Percentiles rank a stretch among this genome's conserved stretches.
These are phyloP conservation scores for Atkinsonella texensis DNA, from an alignment of 2,329 filamentous ascomycete species.

Conservation along the genomic window DNA sequence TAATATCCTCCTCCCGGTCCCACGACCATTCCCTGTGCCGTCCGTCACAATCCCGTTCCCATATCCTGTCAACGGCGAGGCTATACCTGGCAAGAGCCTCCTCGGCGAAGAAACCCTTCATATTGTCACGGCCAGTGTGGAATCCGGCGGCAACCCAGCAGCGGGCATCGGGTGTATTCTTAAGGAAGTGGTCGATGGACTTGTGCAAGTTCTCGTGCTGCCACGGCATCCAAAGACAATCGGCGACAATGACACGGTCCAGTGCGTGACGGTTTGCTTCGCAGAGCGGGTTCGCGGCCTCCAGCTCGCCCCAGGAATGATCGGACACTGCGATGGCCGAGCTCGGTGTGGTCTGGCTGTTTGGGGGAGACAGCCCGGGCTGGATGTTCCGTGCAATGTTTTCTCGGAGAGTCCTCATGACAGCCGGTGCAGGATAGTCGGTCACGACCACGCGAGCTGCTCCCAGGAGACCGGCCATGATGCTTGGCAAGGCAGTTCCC, in stretches of 20 bases:
- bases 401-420: slow-evolving; percentile 43
- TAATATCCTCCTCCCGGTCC: slow-evolving; percentile 52
- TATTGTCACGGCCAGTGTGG: slow-evolving; percentile 55
- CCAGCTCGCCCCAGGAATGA: slow-evolving; percentile 52
- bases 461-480: slow-evolving; percentile 63
- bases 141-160: slow-evolving; percentile 60
- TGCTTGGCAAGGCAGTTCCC: slow-evolving; percentile 70
- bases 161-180: slow-evolving; percentile 27
- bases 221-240: slow-evolving; percentile 66
- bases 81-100: slow-evolving; percentile 28
- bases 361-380: slow-evolving; percentile 20
- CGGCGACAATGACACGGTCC: slow-evolving; percentile 54
- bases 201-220: slow-evolving; percentile 54
- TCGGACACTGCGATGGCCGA: slow-evolving; percentile 36
- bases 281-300: slow-evolving; percentile 16
- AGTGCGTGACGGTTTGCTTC: slow-evolving; percentile 28
- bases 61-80: slow-evolving; percentile 44
- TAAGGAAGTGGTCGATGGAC: slow-evolving; percentile 52
- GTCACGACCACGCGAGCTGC: slow-evolving; percentile 66
- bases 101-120: slow-evolving; percentile 51
- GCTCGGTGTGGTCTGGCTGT: slow-evolving; percentile 6
- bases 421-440: slow-evolving; percentile 71
- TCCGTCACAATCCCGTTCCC: slow-evolving; percentile 58
- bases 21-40: slow-evolving; percentile 46
- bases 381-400: slow-evolving; percentile 45